Evolutionary conservation across 495 filamentous ascomycete species (phyloP).

Genomic region (Penicillium odoratum): DNA sequence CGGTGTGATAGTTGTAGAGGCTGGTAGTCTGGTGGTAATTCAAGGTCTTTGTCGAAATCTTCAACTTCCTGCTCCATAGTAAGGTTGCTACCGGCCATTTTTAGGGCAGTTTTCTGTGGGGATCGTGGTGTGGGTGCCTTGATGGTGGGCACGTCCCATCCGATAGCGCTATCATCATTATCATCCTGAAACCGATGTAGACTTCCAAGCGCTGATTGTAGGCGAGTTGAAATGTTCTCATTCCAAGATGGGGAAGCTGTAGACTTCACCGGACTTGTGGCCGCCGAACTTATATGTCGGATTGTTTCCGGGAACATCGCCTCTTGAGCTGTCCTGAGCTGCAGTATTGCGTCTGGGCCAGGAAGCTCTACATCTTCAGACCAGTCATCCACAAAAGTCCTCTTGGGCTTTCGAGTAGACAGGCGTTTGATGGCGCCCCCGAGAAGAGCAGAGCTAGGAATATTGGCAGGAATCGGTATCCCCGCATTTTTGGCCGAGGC

Average conservation of each 20-base stretch:
- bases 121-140: conserved; percentile 63
- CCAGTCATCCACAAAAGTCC: conserved; percentile 83
- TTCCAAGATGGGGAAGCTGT: conserved; percentile 34
- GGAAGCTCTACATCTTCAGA: conserved; percentile 87
- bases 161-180: conserved; percentile 59
- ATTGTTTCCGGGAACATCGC: conserved; percentile 67
- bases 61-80: conserved; percentile 49
- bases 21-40: conserved; percentile 62
- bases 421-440: conserved; percentile 94
- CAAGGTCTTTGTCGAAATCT: conserved; percentile 76
- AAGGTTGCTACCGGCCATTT: conserved; percentile 18
- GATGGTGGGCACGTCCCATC: conserved; percentile 67
- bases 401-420: conserved; percentile 75
- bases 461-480: conserved; percentile 85
- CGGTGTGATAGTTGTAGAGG: conserved; percentile 59
- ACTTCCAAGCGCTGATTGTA: conserved; percentile 28
- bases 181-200: conserved; percentile 64
- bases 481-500: conserved; percentile 82
- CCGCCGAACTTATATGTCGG: conserved; percentile 58
- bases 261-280: conserved; percentile 41
- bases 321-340: conserved; percentile 61
- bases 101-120: conserved; percentile 41
- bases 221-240: conserved; percentile 26
- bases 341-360: conserved; percentile 54
- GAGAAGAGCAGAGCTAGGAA: conserved; percentile 90